Conservation (phyloP, 2,329 filamentous ascomycete species). For the Fusarium tanahbumbuense region DNA sequence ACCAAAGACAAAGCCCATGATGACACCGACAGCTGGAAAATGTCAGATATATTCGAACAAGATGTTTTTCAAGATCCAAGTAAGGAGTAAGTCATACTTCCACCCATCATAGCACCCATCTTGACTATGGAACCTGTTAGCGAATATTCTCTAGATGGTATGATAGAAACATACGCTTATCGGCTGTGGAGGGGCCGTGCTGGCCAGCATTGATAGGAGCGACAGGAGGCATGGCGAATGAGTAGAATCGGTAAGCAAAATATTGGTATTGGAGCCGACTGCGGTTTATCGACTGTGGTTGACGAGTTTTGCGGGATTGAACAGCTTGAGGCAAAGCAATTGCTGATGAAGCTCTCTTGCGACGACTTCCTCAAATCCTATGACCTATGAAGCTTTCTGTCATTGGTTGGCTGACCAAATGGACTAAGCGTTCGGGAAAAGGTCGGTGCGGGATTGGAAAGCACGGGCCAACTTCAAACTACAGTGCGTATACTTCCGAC, state of each 20-base stretch:
- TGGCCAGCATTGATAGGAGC: constrained; percentile 55
- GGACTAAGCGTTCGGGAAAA: constrained; percentile 43
- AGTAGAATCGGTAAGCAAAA: background rate
- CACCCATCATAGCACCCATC: constrained; percentile 99
- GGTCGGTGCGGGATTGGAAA: constrained; percentile 35
- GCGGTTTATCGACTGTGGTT: background rate
- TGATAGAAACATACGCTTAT: constrained; percentile 61
- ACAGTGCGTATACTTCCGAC: constrained; percentile 9
- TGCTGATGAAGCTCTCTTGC: constrained; percentile 38
- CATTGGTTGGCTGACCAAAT: constrained; percentile 43
- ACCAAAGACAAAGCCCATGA: constrained; percentile 99
- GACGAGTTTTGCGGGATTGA: constrained; percentile 3
- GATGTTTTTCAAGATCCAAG: background rate
- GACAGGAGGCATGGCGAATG: constrained; percentile 55
- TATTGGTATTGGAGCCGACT: background rate
- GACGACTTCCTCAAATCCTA: constrained; percentile 30
- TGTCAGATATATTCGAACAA: constrained; percentile 47
- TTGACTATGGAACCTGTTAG: constrained; percentile 61
- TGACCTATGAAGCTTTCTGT: constrained; percentile 24
- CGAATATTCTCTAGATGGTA: constrained; percentile 19
- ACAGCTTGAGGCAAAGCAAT: constrained; percentile 22
- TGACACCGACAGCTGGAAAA: constrained; percentile 83
- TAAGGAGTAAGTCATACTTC: constrained; percentile 74
- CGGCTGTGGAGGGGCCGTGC: constrained; percentile 63
- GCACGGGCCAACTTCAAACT: constrained; percentile 25